These are phyloP conservation scores for Zasmidium angulare DNA, from an alignment of 2,329 filamentous ascomycete species.

Conservation along the genomic window DNA sequence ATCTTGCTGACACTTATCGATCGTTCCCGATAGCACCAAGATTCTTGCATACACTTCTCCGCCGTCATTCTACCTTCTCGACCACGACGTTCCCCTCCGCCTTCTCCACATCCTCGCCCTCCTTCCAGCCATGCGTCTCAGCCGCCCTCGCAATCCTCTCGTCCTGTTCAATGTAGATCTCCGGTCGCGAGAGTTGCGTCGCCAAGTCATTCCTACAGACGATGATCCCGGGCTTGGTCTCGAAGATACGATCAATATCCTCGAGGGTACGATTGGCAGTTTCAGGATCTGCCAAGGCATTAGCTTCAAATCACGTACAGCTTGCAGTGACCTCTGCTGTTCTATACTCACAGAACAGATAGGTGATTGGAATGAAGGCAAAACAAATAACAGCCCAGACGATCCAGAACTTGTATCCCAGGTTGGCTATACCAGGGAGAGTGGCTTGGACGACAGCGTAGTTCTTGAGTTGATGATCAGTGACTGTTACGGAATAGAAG, in stretches of 20 bases:
- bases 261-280: slow-evolving; percentile 51
- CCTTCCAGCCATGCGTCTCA: slow-evolving; percentile 7
- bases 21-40: no score
- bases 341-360: no score
- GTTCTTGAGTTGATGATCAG: slow-evolving; percentile 14
- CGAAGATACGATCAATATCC: slow-evolving; percentile 38
- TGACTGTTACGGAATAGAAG: no score
- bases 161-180: slow-evolving; percentile 23
- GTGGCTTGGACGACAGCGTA: slow-evolving; percentile 33
- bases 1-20: no score
- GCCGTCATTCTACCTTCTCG: slow-evolving; percentile 12
- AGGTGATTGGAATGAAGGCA: slow-evolving; percentile 52
- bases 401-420: slow-evolving; percentile 56
- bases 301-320: no score
- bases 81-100: slow-evolving; percentile 20
- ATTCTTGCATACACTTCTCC: neutral
- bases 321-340: no score
- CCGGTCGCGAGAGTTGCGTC: slow-evolving; percentile 21
- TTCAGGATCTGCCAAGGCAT: no score
- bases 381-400: slow-evolving; percentile 58
- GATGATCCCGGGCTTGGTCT: slow-evolving; percentile 22
- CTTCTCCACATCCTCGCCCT: slow-evolving; percentile 3
- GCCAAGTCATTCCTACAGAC: slow-evolving; percentile 21
- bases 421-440: slow-evolving; percentile 37
- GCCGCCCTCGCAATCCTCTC: slow-evolving; percentile 16